Conservation (phyloP, 2,329 filamentous ascomycete genomes). For the Shiraia bambusicola region DNA sequence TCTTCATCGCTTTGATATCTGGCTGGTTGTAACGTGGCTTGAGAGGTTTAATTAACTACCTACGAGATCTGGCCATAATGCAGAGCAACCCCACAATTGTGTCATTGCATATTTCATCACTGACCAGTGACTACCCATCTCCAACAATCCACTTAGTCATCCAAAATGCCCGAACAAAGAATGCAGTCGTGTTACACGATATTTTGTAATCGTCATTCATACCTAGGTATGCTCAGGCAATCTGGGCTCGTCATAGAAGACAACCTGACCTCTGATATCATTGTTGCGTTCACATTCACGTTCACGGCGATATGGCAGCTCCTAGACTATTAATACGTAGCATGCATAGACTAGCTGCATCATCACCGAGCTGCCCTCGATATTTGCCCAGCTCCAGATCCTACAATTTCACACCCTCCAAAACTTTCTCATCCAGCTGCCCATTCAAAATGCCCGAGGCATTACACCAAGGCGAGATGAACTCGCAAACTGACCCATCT, state of each 20-base stretch:
- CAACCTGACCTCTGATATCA: constrained; percentile 21
- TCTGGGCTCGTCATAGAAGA: constrained; percentile 12
- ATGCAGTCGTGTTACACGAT: too few relatives aligned
- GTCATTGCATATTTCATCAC: too few relatives aligned
- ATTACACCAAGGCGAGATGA: constrained; percentile 45
- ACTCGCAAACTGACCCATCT: constrained; percentile 49
- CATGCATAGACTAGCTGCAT: constrained; percentile 2
- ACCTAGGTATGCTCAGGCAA: constrained; percentile 17
- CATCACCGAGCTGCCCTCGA: constrained; percentile 6
- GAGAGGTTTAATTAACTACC: too few relatives aligned
- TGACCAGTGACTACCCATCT: too few relatives aligned
- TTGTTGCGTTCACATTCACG: constrained; percentile 17
- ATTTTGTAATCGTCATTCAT: constrained; percentile 28
- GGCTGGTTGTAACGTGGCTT: too few relatives aligned
- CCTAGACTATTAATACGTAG: constrained; percentile 20
- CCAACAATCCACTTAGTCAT: too few relatives aligned
- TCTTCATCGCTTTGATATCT: too few relatives aligned
- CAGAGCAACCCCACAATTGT: too few relatives aligned
- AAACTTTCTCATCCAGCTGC: constrained; percentile 20
- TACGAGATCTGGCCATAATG: too few relatives aligned
- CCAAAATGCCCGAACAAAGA: too few relatives aligned
- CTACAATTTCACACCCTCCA: constrained; percentile 1
- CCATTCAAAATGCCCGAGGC: constrained; percentile 49
- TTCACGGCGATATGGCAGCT: constrained; percentile 15
- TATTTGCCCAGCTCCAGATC: constrained; percentile 1